Evolutionary conservation across 257 asterid genomes (phyloP).

Genomic region (Striga asiatica): DNA sequence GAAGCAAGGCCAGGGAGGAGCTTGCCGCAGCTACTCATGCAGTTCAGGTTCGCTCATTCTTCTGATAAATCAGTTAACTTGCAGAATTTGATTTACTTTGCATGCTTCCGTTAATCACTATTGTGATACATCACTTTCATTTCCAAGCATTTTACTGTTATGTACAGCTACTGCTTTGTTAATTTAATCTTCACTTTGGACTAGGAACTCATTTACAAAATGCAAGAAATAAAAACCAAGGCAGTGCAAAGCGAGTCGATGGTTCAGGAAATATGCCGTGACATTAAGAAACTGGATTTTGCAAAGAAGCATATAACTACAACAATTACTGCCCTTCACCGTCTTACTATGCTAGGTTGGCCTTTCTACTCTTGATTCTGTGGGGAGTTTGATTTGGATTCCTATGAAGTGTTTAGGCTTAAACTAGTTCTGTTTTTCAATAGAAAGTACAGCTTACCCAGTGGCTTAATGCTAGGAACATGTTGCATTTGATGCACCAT

Average conservation of each 20-base stretch:
- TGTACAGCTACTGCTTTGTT: constrained; percentile 7
- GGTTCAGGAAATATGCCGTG: constrained; percentile 99
- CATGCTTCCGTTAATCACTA: constrained; percentile 5
- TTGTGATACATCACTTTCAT: constrained; percentile 14
- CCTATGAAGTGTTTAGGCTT: constrained; percentile 9
- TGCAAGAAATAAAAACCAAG: constrained; percentile 90
- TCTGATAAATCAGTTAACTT: constrained; percentile 13
- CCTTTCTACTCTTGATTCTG: constrained; percentile 21
- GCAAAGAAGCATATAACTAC: constrained; percentile 97
- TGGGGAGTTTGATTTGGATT: constrained; percentile 9
- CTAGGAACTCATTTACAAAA: constrained; percentile 93
- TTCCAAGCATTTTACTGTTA: neutral
- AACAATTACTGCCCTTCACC: constrained; percentile 96
- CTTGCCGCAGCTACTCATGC: constrained; percentile 97
- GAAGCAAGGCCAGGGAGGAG: constrained; percentile 95
- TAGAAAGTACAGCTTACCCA: constrained; percentile 4
- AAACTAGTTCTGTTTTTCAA: neutral
- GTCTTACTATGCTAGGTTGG: constrained; percentile 97
- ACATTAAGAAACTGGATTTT: constrained; percentile 94
- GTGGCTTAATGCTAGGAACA: constrained; percentile 8
- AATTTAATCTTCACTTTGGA: constrained; percentile 15
- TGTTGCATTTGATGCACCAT: neutral
- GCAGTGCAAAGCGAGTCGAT: constrained; percentile 99
- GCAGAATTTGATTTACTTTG: constrained; percentile 8
- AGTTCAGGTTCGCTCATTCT: constrained; percentile 56